Evolutionary conservation across 345 rosid species (phyloP).

Genomic region (Schrenkiella parvula): DNA sequence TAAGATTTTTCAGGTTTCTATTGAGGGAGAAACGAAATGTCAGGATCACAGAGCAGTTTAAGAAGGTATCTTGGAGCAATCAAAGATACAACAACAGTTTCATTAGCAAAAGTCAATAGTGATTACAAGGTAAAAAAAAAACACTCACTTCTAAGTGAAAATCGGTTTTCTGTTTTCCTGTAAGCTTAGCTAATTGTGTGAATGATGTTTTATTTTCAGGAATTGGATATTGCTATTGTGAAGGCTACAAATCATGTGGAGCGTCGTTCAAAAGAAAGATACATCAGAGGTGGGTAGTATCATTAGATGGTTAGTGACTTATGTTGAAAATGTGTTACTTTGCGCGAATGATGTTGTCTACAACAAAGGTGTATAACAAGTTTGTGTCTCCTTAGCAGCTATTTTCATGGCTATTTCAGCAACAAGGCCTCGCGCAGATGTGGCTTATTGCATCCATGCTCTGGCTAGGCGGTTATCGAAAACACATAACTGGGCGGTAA

Average conservation of each 20-base stretch:
- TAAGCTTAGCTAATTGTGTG: slow-evolving; percentile 2
- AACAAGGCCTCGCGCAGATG: slow-evolving; percentile 98
- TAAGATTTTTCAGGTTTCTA: slow-evolving; percentile 11
- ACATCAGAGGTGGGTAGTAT: slow-evolving; percentile 62
- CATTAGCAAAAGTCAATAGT: slow-evolving; percentile 96
- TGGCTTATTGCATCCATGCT: slow-evolving; percentile 94
- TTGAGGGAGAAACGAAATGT: slow-evolving; percentile 47
- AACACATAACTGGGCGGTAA: slow-evolving; percentile 99
- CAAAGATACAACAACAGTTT: slow-evolving; percentile 95
- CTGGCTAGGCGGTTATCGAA: slow-evolving; percentile 77
- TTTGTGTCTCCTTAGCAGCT: slow-evolving; percentile 53
- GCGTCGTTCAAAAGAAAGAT: slow-evolving; percentile 82
- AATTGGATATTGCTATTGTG: slow-evolving; percentile 95
- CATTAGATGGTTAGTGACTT: slow-evolving; percentile 17
- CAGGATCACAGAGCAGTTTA: slow-evolving; percentile 81
- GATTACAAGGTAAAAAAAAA: slow-evolving; percentile 67
- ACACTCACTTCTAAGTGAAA: not conserved
- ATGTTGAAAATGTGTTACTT: not conserved
- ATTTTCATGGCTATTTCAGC: slow-evolving; percentile 89
- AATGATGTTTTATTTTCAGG: slow-evolving; percentile 41
- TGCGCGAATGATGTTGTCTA: not conserved
- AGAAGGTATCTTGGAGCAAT: slow-evolving; percentile 95
- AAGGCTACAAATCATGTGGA: slow-evolving; percentile 94
- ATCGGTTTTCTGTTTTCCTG: not conserved
- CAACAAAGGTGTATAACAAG: not conserved